Evolutionary conservation across 2,329 filamentous ascomycete species (phyloP), one percentile per base, ranked within the genome.

Genomic region (Diaporthe aspalathi): DNA sequence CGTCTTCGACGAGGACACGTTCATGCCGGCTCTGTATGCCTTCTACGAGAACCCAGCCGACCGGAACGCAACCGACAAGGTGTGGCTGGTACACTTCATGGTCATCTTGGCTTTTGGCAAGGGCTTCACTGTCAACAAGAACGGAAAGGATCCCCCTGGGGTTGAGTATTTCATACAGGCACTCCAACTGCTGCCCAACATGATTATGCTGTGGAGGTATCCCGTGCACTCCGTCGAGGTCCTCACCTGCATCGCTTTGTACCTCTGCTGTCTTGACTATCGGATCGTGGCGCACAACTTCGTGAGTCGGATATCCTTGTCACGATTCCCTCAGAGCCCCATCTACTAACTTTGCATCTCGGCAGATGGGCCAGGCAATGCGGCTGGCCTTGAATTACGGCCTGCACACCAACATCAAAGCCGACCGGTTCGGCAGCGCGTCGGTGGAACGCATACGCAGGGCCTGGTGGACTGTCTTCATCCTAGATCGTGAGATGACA

Each of bases 21-120:
- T 89, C 70, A 87, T 86, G 83, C 70, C 35, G 1, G 50, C 38
- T 14, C 66, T 80, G 0, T 76, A 78, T 29, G 70, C 76, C 7
- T 80, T 79, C 40, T 81, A 80, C 17, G 60, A 63, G 24, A 32
- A 32, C 47, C 76, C 3, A 73, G 77, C 1, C 74, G 3, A 73
- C 68, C 0, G 57, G 63, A 1, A 72, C 75, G 14, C 74, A 17
- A 63, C 74, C 0, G 67, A 74, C 2, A 70, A 74, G 0, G 72
- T 89, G 1, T 88, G 85, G 80, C 87, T 86, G 70, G 83, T 87
- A 14, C 87, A 89, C 65, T 87, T 86, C n/a, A 77, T 88, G 4
- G 78, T 88, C 0, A 81, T 89, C 12, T 78, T 89, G 2, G 87
- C 87, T 0, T 87, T 89, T 72, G 87, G 87, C 1, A 89, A 89